A percentile compares a stretch with the other conserved stretches of the same genome.
phyloP scores from a whole-genome alignment of 192 early-diverging fungal genomes.

The Chytriomyces confervae region DNA sequence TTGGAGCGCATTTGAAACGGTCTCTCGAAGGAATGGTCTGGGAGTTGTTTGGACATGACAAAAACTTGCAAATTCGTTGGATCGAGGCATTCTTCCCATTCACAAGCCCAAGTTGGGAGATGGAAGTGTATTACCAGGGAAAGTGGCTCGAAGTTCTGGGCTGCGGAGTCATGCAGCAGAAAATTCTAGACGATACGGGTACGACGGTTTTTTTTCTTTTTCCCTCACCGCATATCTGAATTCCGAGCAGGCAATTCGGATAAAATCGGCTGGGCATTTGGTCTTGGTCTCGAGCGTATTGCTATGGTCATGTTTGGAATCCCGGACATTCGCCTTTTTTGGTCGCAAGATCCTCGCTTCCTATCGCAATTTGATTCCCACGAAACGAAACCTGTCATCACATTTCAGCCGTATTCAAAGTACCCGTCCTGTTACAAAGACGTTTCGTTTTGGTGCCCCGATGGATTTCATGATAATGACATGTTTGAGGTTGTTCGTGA shows the following conservation, averaged over 20 bases:
- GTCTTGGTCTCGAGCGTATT: conserved; percentile 93
- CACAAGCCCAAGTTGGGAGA: conserved; percentile 95
- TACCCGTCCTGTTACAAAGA: conserved; percentile 94
- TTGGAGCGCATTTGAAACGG: conserved; percentile 75
- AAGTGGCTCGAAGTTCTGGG: conserved; percentile 95
- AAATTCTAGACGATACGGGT: conserved; percentile 75
- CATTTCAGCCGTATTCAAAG: conserved; percentile 87
- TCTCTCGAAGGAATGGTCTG: conserved; percentile 84
- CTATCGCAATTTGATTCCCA: conserved; percentile 76
- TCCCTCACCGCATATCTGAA: not conserved
- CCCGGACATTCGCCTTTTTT: conserved; percentile 96
- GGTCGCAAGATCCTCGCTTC: conserved; percentile 89
- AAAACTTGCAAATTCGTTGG: conserved; percentile 84
- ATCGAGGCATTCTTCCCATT: conserved; percentile 95
- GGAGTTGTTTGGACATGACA: conserved; percentile 68
- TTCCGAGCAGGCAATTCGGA: conserved; percentile 59
- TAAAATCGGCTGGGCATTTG: conserved; percentile 96
- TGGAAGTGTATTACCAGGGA: conserved; percentile 92
- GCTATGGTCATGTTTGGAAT: conserved; percentile 96
- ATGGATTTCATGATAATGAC: conserved; percentile 88
- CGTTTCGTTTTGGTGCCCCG: conserved; percentile 87
- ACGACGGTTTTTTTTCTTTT: conserved; percentile 9
- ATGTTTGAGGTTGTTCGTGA: conserved; percentile 91
- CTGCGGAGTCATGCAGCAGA: conserved; percentile 90
- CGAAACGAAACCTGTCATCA: conserved; percentile 70